A percentile compares a stretch with the other conserved stretches of the same genome.
Evolutionary conservation across 768 basidiomycete species (phyloP).

Genomic region (Xerocomus spinulosus): DNA sequence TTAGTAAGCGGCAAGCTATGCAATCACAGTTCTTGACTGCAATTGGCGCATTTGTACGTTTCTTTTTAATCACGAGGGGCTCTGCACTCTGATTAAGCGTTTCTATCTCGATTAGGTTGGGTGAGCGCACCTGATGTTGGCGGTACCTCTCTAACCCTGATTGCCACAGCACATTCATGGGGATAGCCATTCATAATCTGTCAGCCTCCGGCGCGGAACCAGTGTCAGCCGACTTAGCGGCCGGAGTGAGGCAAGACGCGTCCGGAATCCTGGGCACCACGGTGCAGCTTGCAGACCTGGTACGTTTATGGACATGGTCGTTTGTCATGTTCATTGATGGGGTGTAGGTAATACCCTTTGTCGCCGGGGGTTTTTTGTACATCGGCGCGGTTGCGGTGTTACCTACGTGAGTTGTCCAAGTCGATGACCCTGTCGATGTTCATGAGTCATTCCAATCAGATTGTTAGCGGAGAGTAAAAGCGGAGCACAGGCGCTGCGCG

Average conservation of each 20-base stretch:
- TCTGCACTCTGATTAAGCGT: slow-evolving; percentile 16
- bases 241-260: slow-evolving; percentile 72
- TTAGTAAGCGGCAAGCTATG: slow-evolving; percentile 90
- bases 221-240: slow-evolving; percentile 57
- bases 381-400: slow-evolving; percentile 91
- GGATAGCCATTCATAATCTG: slow-evolving; percentile 77
- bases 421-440: slow-evolving; percentile 8
- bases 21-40: slow-evolving; percentile 90
- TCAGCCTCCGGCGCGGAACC: slow-evolving; percentile 46
- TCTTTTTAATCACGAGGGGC: slow-evolving; percentile 7
- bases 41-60: slow-evolving; percentile 78
- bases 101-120: slow-evolving; percentile 32
- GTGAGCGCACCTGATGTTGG: slow-evolving; percentile 16
- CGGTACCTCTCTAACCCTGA: slow-evolving; percentile 2
- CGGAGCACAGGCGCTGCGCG: slow-evolving; percentile 82
- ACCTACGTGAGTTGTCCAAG: slow-evolving; percentile 64
- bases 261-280: slow-evolving; percentile 82
- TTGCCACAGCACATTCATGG: slow-evolving; percentile 69
- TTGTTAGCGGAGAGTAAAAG: slow-evolving; percentile 85
- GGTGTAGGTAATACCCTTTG: slow-evolving; percentile 77
- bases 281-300: slow-evolving; percentile 72
- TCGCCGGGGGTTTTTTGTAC: slow-evolving; percentile 89
- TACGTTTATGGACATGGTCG: slow-evolving; percentile 37
- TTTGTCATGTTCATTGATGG: slow-evolving; percentile 11
- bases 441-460: slow-evolving; percentile 37